These are phyloP conservation scores for Lachancea kluyveri DNA, from an alignment of 805 yeast species.

Conservation along the genomic window DNA sequence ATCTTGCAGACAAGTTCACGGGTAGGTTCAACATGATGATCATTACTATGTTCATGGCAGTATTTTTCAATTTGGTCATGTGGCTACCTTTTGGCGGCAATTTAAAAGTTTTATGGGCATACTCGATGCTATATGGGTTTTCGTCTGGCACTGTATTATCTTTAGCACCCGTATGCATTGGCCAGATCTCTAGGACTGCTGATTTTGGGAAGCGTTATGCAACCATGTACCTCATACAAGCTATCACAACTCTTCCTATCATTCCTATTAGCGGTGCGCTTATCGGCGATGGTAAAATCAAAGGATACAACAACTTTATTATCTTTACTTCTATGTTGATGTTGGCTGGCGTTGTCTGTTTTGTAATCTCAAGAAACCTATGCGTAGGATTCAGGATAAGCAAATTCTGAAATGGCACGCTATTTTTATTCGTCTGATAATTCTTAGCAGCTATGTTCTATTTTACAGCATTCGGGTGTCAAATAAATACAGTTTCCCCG, in stretches of 20 bases:
- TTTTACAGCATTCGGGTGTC: too few relatives aligned
- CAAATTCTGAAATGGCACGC: too few relatives aligned
- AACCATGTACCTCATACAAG: slow-evolving; percentile 51
- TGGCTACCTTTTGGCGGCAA: slow-evolving; percentile 41
- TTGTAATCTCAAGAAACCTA: slow-evolving; percentile 35
- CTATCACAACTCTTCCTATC: slow-evolving; percentile 42
- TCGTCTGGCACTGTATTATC: slow-evolving; percentile 51
- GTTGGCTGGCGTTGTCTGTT: slow-evolving; percentile 33
- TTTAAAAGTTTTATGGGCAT: slow-evolving; percentile 36
- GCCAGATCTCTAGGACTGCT: slow-evolving; percentile 49
- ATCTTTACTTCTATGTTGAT: slow-evolving; percentile 39
- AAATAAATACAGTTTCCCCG: too few relatives aligned
- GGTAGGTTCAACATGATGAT: slow-evolving; percentile 52
- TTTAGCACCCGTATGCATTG: slow-evolving; percentile 54
- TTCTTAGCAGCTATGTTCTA: too few relatives aligned
- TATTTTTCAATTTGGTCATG: slow-evolving; percentile 31
- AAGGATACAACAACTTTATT: slow-evolving; percentile 38
- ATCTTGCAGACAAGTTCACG: slow-evolving; percentile 36
- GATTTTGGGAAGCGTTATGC: slow-evolving; percentile 52
- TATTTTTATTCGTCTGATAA: too few relatives aligned
- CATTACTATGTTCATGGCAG: slow-evolving; percentile 32
- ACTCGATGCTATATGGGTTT: slow-evolving; percentile 48
- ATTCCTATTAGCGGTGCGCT: slow-evolving; percentile 48
- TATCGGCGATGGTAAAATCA: slow-evolving; percentile 30
- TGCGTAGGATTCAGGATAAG: slow-evolving; percentile 38